Base-by-base conservation (phyloP, 495 filamentous ascomycete species). In the Talaromyces liani region DNA sequence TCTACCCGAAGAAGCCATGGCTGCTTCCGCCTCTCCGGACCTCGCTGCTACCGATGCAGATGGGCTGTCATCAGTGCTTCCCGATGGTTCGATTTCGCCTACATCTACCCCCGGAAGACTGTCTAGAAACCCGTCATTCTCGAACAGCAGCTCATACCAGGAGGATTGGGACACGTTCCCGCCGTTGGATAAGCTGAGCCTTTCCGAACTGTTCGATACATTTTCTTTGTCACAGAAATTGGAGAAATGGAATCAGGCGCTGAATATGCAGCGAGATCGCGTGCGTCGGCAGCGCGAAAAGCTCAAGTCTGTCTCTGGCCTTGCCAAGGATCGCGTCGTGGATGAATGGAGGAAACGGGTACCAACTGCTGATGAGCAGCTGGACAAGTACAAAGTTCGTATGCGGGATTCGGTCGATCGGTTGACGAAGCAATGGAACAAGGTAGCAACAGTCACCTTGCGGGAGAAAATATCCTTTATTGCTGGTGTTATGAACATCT, bases 391-490 rank as follows among this genome's bases (percentile, higher is more conserved):
- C 74, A 81, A 87, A 66, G 88, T 87, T 69, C 88, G 91, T 25
- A 94, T 98, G 89, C 87, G 87, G 63, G 77, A 84, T 31, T 89
- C 86, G 39, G 91, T 98, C n/a, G 94, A 98, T 63, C 87, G 91
- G 65, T 78, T 98, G 22, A 87, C 88, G 45, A 85, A 82, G 56
- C 86, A 85, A 69, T 98, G 94, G 94, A 92, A 88, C 73, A 88
- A 95, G 72, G 88, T 90, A 39, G 91, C 90, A 66, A 85, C 85
- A 5, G 91, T 98, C 65, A 97, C 93, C 0, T 72, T 90, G 34
- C 87, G 93, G 49, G 95, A 98, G 81, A 98, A 98, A 80, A 77
- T 93, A 24, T 92, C 94, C 12, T 98, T 98, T 77, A 96, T 98
- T 62, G 90, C 88, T 51, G 94, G 91, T 68, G 93, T 97, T 56